Evolutionary conservation across 257 asterid species (phyloP), one percentile per base, ranked within the genome.

Genomic region (Ehretia macrophylla): DNA sequence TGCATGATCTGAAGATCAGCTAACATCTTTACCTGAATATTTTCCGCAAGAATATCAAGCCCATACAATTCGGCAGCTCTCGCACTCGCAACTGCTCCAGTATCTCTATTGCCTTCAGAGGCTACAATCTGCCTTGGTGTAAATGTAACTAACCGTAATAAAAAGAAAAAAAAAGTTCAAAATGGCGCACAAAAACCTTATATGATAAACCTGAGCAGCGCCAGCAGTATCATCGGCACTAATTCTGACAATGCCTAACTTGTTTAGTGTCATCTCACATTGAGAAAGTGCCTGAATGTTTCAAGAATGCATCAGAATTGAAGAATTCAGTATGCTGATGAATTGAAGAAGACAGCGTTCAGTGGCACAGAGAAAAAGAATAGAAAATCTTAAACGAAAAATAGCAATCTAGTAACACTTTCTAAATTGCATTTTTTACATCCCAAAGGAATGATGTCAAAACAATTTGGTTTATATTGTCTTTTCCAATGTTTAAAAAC

Each of bases 21-120:
- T 27, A 27, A 27, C 35, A 27, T 27, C 35, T 64, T 64, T 59
- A 93, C 99, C 87, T 93, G 97, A 72, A 93, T 80, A 61, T 81
- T 68, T 71, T 84, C 86, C 19, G 86, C 86, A 70, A 93, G 90
- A 78, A 93, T 70, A 65, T 84, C 69, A 52, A 93, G 99, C 55
- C 97, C 97, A 46, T 93, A 93, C 20, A 93, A 78, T 59, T 73
- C 68, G 53, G 97, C 99, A 57, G 99, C 97, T 76, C 88, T 81
- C 39, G 81, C 80, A 70, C 97, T 89, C 37, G 97, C 99, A 52
- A 93, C 60, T 10, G 96, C 95, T 62, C 96, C 97, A 5, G 74
- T 81, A 70, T 93, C 94, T 68, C 90, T 81, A 47, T 66, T 53
- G 20, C 85, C 81, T 67, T 72, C 72, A 56, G 83, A 59, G 18